Evolutionary conservation across 768 basidiomycete species (phyloP), one percentile per base, ranked within the genome.

Genomic region (Mycena vulgaris): DNA sequence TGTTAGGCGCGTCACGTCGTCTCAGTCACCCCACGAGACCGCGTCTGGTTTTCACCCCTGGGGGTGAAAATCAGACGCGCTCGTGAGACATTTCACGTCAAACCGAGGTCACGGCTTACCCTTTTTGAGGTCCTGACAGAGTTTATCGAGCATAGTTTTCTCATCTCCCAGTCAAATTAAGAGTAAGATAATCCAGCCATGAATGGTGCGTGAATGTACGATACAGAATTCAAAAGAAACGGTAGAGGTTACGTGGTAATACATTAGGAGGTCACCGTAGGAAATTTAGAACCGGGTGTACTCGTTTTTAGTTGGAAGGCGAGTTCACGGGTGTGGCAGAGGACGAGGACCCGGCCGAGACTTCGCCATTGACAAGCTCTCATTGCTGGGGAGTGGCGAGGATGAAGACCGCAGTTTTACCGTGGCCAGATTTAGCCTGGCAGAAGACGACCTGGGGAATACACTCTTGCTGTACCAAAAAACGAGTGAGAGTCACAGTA

Each of bases 301-400:
- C 85, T 99, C 98, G 85, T 99, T 99, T 89, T 97, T 96, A 84
- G 99, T 99, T 99, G 98, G 87, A 96, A 99, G 59, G 98, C 98
- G 68, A 99, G 89, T 87, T 99, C 98, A 76, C 98, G 95, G 31
- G 98, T 99, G 86, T 99, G 98, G 84, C 98, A 99, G 68, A 99
- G 90, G 76, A 99, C 97, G 78, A 99, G 88, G 74, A 98, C 97
- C 35, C 35, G 14, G 35, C 6, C 58, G 96, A 95, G 63, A 99
- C 97, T 83, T 99, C 97, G 81, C 98, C 98, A 77, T 97, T 94
- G 70, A 98, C 95, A 55, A 98, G 97, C 80, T 99, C 98, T 73
- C 99, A 89, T 81, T 99, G 98, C 83, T 99, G 98, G 53, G 99
- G 89, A 27, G 96, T 97, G 42, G 98, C 97, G 73, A 98, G 89